Conservation (phyloP, 2,329 filamentous ascomycete species). For the Aspergillus ruber region DNA sequence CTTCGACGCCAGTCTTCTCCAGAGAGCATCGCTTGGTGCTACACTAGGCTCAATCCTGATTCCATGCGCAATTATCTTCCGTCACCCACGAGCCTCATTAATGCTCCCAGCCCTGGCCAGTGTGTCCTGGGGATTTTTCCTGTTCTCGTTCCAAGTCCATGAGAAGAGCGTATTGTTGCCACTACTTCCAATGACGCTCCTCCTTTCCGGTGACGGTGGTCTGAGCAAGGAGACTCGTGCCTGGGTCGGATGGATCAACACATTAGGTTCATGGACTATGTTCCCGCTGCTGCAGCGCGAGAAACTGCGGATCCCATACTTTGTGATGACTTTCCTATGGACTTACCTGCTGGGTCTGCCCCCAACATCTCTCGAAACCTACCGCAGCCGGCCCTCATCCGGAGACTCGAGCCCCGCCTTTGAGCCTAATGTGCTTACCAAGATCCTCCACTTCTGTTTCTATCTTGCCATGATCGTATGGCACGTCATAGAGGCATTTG, state of each 20-base stretch:
- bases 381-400: slow-evolving; percentile 45
- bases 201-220: slow-evolving; percentile 72
- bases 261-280: slow-evolving; percentile 86
- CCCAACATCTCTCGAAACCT: slow-evolving; percentile 64
- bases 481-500: slow-evolving; percentile 68
- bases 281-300: slow-evolving; percentile 85
- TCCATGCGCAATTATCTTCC: slow-evolving; percentile 71
- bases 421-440: slow-evolving; percentile 52
- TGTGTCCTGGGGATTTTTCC: slow-evolving; percentile 92
- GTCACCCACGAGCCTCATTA: slow-evolving; percentile 68
- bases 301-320: slow-evolving; percentile 75
- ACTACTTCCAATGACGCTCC: slow-evolving; percentile 83
- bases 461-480: slow-evolving; percentile 73
- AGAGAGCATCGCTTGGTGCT: slow-evolving; percentile 65
- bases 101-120: slow-evolving; percentile 74
- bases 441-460: slow-evolving; percentile 66
- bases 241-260: slow-evolving; percentile 95
- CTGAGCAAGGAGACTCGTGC: slow-evolving; percentile 68
- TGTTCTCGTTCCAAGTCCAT: slow-evolving; percentile 97
- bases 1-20: slow-evolving; percentile 65
- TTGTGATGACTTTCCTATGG: slow-evolving; percentile 79
- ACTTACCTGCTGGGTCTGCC: slow-evolving; percentile 84
- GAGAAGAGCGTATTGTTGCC: slow-evolving; percentile 95
- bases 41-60: slow-evolving; percentile 73
- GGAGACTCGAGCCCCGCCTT: slow-evolving; percentile 33